phyloP scores from a whole-genome alignment of 805 yeast genomes.

The Ogataea chonburiensis region DNA sequence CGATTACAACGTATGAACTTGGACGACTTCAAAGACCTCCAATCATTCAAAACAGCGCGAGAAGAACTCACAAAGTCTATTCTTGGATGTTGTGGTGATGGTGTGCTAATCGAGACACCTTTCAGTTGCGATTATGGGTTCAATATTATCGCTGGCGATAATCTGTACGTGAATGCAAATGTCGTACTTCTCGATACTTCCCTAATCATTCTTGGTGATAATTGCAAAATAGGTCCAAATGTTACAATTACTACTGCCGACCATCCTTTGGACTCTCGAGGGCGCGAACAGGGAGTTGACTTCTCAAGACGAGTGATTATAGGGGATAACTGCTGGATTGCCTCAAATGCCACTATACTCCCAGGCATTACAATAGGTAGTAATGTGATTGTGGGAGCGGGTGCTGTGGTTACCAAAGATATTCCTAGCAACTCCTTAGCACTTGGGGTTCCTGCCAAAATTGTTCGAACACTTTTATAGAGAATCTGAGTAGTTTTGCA shows the following conservation, averaged over 20 bases:
- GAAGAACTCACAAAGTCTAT: conserved; percentile 36
- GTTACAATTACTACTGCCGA: conserved; percentile 60
- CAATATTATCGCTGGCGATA: conserved; percentile 57
- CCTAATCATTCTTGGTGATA: conserved; percentile 57
- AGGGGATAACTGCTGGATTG: conserved; percentile 70
- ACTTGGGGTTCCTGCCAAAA: conserved; percentile 52
- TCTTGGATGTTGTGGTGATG: conserved; percentile 48
- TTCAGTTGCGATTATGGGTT: conserved; percentile 65
- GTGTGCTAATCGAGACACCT: conserved; percentile 46
- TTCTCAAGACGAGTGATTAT: conserved; percentile 55
- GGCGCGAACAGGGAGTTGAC: conserved; percentile 47
- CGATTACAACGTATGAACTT: conserved; percentile 7
- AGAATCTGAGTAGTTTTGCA: too few species aligned
- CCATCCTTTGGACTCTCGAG: conserved; percentile 54
- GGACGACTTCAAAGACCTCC: conserved; percentile 17
- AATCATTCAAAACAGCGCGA: conserved; percentile 38
- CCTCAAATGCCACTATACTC: conserved; percentile 50
- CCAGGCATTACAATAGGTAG: conserved; percentile 70
- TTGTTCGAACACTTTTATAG: too few species aligned
- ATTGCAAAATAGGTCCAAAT: conserved; percentile 63
- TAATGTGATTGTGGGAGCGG: conserved; percentile 63
- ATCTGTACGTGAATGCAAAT: conserved; percentile 61
- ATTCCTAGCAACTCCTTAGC: conserved; percentile 55
- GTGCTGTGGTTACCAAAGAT: conserved; percentile 58
- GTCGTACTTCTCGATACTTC: conserved; percentile 57